phyloP scores from a whole-genome alignment of 2,329 filamentous ascomycete species.

The Sporothrix globosa region DNA sequence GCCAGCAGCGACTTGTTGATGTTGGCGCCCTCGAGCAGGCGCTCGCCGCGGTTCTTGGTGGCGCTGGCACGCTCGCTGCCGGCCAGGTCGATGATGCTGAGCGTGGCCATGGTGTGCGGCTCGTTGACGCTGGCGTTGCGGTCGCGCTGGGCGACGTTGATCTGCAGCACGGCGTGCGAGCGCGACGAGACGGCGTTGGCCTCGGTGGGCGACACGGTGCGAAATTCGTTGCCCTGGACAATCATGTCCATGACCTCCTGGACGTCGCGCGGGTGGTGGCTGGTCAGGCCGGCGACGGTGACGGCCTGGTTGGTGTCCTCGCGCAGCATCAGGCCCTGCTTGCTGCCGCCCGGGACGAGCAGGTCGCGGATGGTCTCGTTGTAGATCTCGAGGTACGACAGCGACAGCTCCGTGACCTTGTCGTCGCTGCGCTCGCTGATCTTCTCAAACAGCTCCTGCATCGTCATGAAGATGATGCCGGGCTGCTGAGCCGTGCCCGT shows the following conservation, averaged over 20 bases:
- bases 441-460: slow-evolving; percentile 98
- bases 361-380: slow-evolving; percentile 98
- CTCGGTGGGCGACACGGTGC: slow-evolving; percentile 94
- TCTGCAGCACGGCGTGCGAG: slow-evolving; percentile 95
- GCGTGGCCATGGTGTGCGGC: slow-evolving; percentile 95
- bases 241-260: slow-evolving; percentile 99
- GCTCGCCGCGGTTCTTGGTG: slow-evolving; percentile 92
- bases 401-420: slow-evolving; percentile 84
- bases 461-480: slow-evolving; percentile 97
- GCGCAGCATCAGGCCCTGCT: slow-evolving; percentile 83
- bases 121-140: slow-evolving; percentile 90
- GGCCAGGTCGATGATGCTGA: slow-evolving; percentile 97
- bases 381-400: slow-evolving; percentile 98
- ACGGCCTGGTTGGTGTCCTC: slow-evolving; percentile 95
- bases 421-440: slow-evolving; percentile 84
- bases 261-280: slow-evolving; percentile 86
- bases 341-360: slow-evolving; percentile 80
- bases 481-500: slow-evolving; percentile 88
- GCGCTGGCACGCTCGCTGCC: slow-evolving; percentile 95
- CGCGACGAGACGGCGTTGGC: slow-evolving; percentile 97
- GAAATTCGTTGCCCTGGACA: slow-evolving; percentile 87
- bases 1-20: slow-evolving; percentile 99
- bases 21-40: slow-evolving; percentile 91
- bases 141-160: slow-evolving; percentile 93
- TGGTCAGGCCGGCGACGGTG: slow-evolving; percentile 86